Base-by-base conservation (phyloP, 1,139 yeast species). In the Ogataea hybrid region DNA sequence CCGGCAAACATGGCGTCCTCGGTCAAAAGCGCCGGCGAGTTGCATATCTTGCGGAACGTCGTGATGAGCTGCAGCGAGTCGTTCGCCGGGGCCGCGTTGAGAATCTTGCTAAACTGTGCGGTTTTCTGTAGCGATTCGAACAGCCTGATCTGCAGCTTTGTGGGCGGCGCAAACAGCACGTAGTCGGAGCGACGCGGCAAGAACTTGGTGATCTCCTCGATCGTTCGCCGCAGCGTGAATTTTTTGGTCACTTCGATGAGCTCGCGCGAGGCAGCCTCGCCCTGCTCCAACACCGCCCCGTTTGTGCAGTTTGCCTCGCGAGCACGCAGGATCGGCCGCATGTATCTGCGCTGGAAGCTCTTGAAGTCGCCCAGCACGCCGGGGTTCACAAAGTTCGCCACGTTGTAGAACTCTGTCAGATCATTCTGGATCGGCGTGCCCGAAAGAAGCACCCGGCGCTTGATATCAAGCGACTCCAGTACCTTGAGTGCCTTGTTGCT, bases 341-440 rank as follows among this genome's bases (percentile, higher is more conserved):
- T 79, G 57, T 62, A 92, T 5, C 70, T 71, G 47, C 73, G 77
- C 54, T 84, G 89, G 59, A 92, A 92, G 2, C 69, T 64, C 25
- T 74, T 67, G 43, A 75, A 73, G 39, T 50, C 58, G 0, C 96
- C 96, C 25, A 92, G 65, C 2, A 84, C 67, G 0, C 90, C 92
- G 0, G 97, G 96, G 56, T 88, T 89, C 11, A 89, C 68, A 59
- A 90, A 90, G 56, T 89, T 84, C 6, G 84, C 77, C 58, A 92
- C 78, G 10, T 86, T 84, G 62, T 70, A 88, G 59, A 86, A 92
- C 58, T 92, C 99, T 2, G 69, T 70, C 42, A 94, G 71, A 60
- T 92, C 96, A 62, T 92, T 92, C 60, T 92, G 98, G 25, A 92
- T 87, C 0, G 98, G 98, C 0, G 98, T 92, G 0, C 98, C 98